Base-by-base conservation (phyloP, 2,329 filamentous ascomycete genomes). In the Trichoderma sp. region DNA sequence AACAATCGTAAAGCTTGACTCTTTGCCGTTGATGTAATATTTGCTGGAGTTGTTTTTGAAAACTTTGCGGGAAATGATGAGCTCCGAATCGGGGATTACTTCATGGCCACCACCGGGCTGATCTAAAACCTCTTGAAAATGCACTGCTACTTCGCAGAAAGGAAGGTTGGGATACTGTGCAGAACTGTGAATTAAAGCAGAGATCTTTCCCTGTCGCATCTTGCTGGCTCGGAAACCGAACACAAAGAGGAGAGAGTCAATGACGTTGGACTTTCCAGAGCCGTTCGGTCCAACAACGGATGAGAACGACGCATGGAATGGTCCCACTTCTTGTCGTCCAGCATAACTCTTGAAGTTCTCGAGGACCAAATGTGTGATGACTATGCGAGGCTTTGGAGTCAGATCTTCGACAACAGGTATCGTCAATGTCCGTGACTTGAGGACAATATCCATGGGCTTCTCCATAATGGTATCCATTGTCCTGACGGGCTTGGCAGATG, bases 321-420 rank as follows among this genome's bases (percentile, higher is more conserved):
- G 96, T 0, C 96, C 96, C 70, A 99, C 96, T 81, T 97, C 91
- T 79, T 99, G 96, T 71, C 92, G 86, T 4, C 96, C 96, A 19
- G 96, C 96, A 79, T 99, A 99, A 83, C 95, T 98, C 83, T 99
- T 99, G 88, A 99, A 99, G 81, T 99, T 99, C 73, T 89, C 96
- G 74, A 99, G 86, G 70, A 97, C 90, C 60, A 99, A 85, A 77
- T 97, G 93, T 21, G 93, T 96, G 73, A 99, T 95, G 66, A 98
- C 95, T 72, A 96, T 94, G 65, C 96, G 91, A 64, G 93, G 85
- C 78, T 94, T 97, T 1, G 94, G 92, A 0, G 87, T 89, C 0
- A 87, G 88, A 31, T 93, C 89, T 78, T 97, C 92, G 55, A 92
- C 88, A n/a, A 89, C 81, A 0, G 87, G 86, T 31, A 89, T 84